These are phyloP conservation scores for Linum usitatissimum DNA, from an alignment of 345 rosid genomes.

Conservation along the genomic window DNA sequence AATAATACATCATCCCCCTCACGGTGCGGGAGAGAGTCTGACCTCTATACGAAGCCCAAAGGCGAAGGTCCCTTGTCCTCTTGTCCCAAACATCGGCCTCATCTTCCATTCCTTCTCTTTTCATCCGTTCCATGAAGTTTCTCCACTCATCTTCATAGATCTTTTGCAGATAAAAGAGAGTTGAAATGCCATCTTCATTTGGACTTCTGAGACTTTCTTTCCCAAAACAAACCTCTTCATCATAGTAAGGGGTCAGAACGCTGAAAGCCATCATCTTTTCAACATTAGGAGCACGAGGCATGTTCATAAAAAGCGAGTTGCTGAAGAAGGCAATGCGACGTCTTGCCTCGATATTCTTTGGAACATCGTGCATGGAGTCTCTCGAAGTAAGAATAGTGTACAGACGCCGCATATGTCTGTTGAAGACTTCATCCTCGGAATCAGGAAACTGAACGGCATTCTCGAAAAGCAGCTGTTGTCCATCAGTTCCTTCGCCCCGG, in stretches of 20 bases:
- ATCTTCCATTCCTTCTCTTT: slow-evolving; percentile 64
- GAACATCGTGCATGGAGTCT: slow-evolving; percentile 82
- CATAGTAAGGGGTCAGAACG: slow-evolving; percentile 86
- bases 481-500: slow-evolving; percentile 45
- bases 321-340: slow-evolving; percentile 94
- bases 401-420: slow-evolving; percentile 78
- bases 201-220: slow-evolving; percentile 79
- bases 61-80: slow-evolving; percentile 77
- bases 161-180: slow-evolving; percentile 74
- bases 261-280: slow-evolving; percentile 98
- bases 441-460: slow-evolving; percentile 72
- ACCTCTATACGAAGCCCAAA: slow-evolving; percentile 98
- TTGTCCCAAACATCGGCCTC: slow-evolving; percentile 61
- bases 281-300: slow-evolving; percentile 98
- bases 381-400: slow-evolving; percentile 76
- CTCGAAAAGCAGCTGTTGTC: slow-evolving; percentile 62
- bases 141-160: slow-evolving; percentile 91
- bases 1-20: slow-evolving; percentile 98
- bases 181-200: slow-evolving; percentile 94
- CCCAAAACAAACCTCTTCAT: slow-evolving; percentile 77
- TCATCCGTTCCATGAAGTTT: slow-evolving; percentile 90
- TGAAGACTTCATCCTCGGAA: slow-evolving; percentile 51
- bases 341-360: slow-evolving; percentile 84
- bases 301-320: slow-evolving; percentile 90
- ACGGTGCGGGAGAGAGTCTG: slow-evolving; percentile 91